These are phyloP conservation scores for Solanum hybrid DNA, from an alignment of 305 asterid genomes.

Conservation along the genomic window DNA sequence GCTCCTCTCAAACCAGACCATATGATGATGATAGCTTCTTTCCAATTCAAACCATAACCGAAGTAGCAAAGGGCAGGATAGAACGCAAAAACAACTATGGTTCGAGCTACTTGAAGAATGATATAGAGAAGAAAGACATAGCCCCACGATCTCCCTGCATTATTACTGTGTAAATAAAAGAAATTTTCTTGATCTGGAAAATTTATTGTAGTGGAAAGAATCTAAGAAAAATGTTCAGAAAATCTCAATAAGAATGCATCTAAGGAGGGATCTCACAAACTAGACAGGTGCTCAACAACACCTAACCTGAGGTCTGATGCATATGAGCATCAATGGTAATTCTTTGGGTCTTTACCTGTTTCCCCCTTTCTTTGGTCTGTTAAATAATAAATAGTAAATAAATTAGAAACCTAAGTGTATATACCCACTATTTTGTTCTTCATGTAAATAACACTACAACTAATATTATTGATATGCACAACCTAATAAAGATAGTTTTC, in stretches of 20 bases:
- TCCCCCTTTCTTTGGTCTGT: not conserved
- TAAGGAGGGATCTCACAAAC: not conserved
- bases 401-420: not conserved
- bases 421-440: not conserved
- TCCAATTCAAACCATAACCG: conserved; percentile 96
- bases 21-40: conserved; percentile 78
- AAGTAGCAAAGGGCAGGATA: conserved; percentile 71
- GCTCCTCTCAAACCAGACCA: conserved; percentile 99
- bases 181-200: not conserved
- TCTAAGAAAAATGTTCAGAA: not conserved
- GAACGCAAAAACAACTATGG: conserved; percentile 58
- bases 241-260: not conserved
- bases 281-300: not conserved
- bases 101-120: conserved; percentile 69
- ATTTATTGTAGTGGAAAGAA: not conserved
- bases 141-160: conserved; percentile 82
- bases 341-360: not conserved
- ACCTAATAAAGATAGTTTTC: not conserved
- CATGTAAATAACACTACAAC: not conserved
- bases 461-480: not conserved
- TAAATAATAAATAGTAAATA: not conserved
- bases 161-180: not conserved
- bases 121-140: conserved; percentile 72
- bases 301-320: not conserved
- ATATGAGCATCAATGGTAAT: not conserved